Evolutionary conservation across 495 filamentous ascomycete species (phyloP).

Genomic region (Lepidopterella palustris): DNA sequence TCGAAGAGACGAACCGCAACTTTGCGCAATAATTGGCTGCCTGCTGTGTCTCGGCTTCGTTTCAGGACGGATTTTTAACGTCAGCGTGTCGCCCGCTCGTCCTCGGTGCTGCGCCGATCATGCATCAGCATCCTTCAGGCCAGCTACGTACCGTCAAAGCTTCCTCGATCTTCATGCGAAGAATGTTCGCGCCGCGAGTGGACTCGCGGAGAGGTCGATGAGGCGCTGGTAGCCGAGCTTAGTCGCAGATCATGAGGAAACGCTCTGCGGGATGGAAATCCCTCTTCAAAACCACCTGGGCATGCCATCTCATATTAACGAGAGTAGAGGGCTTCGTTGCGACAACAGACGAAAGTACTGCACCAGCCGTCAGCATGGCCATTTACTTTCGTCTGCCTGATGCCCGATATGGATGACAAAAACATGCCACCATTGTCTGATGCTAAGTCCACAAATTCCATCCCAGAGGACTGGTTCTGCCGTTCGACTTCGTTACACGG

Average conservation of each 20-base stretch:
- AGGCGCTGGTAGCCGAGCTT: constrained; percentile 12
- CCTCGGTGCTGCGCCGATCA: background rate
- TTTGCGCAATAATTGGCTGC: background rate
- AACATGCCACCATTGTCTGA: background rate
- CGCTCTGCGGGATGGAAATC: background rate
- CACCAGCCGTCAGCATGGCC: background rate
- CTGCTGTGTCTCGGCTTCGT: constrained; percentile 21
- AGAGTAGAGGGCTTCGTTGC: no score
- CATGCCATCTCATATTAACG: no score
- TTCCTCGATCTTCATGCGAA: constrained; percentile 23
- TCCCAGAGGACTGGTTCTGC: constrained; percentile 13
- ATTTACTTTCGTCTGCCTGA: background rate
- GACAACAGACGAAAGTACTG: background rate
- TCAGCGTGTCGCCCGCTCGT: constrained; percentile 18
- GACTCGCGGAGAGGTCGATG: constrained; percentile 9
- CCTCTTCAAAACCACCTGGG: background rate
- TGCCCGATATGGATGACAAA: background rate
- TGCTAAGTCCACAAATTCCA: background rate
- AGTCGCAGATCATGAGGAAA: constrained; percentile 19
- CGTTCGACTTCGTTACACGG: constrained; percentile 19
- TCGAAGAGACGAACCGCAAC: background rate
- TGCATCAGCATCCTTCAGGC: constrained; percentile 12
- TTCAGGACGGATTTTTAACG: constrained; percentile 10
- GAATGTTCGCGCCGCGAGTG: constrained; percentile 11
- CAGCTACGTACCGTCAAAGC: constrained; percentile 17